These are phyloP conservation scores for Pholiota adiposa DNA, from an alignment of 1,284 basidiomycete genomes.

Conservation along the genomic window DNA sequence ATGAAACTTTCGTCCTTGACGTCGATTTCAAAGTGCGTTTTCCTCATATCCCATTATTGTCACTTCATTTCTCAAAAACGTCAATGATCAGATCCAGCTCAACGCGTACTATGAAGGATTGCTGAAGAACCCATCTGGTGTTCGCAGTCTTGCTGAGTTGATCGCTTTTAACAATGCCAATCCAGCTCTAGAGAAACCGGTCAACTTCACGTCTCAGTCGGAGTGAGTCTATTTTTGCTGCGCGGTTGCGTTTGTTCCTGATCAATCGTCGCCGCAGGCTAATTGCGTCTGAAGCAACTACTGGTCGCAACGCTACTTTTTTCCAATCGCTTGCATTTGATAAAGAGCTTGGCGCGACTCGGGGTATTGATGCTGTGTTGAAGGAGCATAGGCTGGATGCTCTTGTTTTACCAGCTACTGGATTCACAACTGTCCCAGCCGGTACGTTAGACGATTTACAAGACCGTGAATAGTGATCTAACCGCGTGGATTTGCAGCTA, in stretches of 20 bases:
- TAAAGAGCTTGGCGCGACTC: constrained; percentile 53
- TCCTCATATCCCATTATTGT: not conserved
- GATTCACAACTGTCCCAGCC: constrained; percentile 48
- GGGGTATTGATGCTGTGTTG: constrained; percentile 63
- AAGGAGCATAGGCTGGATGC: constrained; percentile 57
- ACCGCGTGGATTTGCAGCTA: constrained; percentile 36
- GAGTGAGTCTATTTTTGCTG: constrained; percentile 7
- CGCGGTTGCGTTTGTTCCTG: not conserved
- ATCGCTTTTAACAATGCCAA: constrained; percentile 59
- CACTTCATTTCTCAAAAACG: not conserved
- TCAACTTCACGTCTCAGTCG: constrained; percentile 51
- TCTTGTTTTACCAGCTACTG: constrained; percentile 57
- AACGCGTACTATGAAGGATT: constrained; percentile 50
- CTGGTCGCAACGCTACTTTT: constrained; percentile 50
- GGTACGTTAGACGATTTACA: constrained; percentile 1
- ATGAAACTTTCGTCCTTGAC: constrained; percentile 57
- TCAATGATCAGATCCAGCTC: constrained; percentile 48
- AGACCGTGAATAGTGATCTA: not conserved
- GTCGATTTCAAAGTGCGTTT: constrained; percentile 59
- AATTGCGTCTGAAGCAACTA: constrained; percentile 51
- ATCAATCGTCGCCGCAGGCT: constrained; percentile 35
- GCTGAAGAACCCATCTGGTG: constrained; percentile 54
- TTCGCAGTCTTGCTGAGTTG: constrained; percentile 55
- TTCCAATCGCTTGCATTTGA: constrained; percentile 53
- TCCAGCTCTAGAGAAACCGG: constrained; percentile 51